Evolutionary conservation across 2,329 filamentous ascomycete genomes (phyloP), one percentile per base, ranked within the genome.

Genomic region (Pseudogymnoascus sp.): DNA sequence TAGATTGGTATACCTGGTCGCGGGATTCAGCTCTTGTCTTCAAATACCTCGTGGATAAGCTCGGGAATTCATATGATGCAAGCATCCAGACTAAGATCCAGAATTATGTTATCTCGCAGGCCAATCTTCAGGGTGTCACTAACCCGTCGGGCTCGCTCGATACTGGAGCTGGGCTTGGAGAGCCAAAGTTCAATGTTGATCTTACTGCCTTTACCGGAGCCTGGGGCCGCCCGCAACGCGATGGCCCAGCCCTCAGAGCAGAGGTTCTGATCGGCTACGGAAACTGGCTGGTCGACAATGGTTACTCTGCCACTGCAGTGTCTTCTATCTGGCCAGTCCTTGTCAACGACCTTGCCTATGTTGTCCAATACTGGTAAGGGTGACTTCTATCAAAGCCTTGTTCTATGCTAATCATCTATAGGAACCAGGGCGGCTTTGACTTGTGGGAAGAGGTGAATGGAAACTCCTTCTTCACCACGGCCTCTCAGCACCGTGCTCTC

Each of bases 361-460:
- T 91, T 6, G 82, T 85, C 1, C 84, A 90, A 71, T 90, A 90
- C 77, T 90, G 88, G 85, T 73, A 67, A 65, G 68, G 16, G 16
- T 64, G 1, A n/a, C 16, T 21, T 21, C 54, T 7, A n/a, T 36
- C 11, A 7, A 39, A 39, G 25, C 60, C 13, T 21, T 28, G 37
- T 7, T 62, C 31, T 62, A 65, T 36, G 65, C 48, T 37, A 41
- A 64, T 7, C 11, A 13, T 36, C 5, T 37, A 60, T 19, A 73
- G 72, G 73, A 84, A 82, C 65, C 75, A 80, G 65, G 80, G 80
- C 5, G 81, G 80, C 0, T 95, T 86, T 71, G 91, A 96, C 73
- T 81, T 96, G 2, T 95, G 91, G 91, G 91, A 95, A 73, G 91
- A 95, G 74, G 84, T 93, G 13, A 78, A 80, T 23, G 89, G 90